Base-by-base conservation (phyloP, 495 filamentous ascomycete species). In the Aspergillus funiculosus region DNA sequence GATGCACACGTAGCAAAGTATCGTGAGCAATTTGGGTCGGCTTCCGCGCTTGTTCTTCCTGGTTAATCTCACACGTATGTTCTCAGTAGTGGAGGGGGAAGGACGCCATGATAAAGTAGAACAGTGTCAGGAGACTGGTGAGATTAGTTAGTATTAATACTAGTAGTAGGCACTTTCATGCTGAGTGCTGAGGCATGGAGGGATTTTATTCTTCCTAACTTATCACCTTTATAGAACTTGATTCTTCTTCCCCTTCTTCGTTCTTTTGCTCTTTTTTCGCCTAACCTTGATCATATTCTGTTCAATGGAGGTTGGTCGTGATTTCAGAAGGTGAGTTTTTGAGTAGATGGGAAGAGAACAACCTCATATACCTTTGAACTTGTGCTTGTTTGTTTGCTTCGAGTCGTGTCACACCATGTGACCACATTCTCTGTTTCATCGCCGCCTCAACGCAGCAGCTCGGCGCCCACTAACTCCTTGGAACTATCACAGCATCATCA, bases 1-100 rank as follows among this genome's bases (percentile, higher is more conserved):
- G 46, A 51, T 61, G 62, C 58, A 60, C 60, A 68, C 66, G 65
- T 66, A 64, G 64, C 62, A 53, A 35, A 41, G 27, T 29, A 47
- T 48, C 43, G 15, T 45, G 39, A 50, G 47, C 54, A 50, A 59
- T 51, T 54, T 54, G 50, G 50, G 53, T 61, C 55, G 48, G 30
- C 48, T 54, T 51, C 40, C 42, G 51, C 48, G 48, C 56, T 50
- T 51, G 43, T 39, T 42, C 40, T 38, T 24, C 34, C 39, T 25
- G 27, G 27, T 42, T 48, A 32, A 34, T 40, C 15, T 14, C 34
- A 32, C 41, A 19, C 3, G 18, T 30, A 35, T 28, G n/a, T 26
- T 14, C 13, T 15, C 11, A 43, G n/a, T 39, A 34, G 38, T 48
- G 37, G 46, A 48, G 46, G 29, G 34, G 24, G 4, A 40, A 38